A percentile compares a stretch with the other conserved stretches of the same genome.
Evolutionary conservation across 441 rosid genomes (phyloP).

Genomic region (Arabidopsis hybrid): DNA sequence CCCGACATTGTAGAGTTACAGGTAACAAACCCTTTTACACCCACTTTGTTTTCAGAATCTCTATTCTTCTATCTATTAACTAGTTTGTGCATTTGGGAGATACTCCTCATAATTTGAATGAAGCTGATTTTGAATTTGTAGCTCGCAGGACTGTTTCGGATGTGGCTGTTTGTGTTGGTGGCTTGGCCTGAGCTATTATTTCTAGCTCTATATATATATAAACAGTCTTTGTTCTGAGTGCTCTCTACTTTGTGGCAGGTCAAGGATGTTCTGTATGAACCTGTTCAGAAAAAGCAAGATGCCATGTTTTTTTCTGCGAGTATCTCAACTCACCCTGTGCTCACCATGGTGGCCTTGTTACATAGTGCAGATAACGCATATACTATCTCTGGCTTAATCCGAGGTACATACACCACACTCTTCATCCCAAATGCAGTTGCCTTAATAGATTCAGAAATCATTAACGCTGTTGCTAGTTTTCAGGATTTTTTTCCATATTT

Average conservation of each 20-base stretch:
- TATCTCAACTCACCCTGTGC: constrained; percentile 93
- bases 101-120: constrained; percentile 94
- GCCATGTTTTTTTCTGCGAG: constrained; percentile 77
- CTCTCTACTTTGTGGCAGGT: constrained; percentile 55
- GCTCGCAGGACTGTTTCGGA: constrained; percentile 91
- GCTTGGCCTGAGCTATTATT: background rate
- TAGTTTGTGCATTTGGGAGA: constrained; percentile 99
- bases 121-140: constrained; percentile 89
- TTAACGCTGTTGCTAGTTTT: background rate
- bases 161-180: constrained; percentile 93
- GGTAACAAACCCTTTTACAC: too few relatives aligned
- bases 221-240: constrained; percentile 1
- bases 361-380: constrained; percentile 77
- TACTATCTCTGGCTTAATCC: constrained; percentile 68
- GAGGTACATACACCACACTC: constrained; percentile 82
- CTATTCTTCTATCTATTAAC: too few relatives aligned
- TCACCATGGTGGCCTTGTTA: constrained; percentile 98
- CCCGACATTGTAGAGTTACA: too few relatives aligned
- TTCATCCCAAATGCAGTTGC: constrained; percentile 92
- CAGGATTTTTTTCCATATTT: background rate
- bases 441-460: constrained; percentile 41
- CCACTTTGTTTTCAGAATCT: too few relatives aligned
- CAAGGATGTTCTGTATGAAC: constrained; percentile 95
- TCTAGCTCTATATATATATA: background rate
- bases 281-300: constrained; percentile 99